phyloP scores from a whole-genome alignment of 2,329 filamentous ascomycete genomes.

The Leptodontidium sp. region DNA sequence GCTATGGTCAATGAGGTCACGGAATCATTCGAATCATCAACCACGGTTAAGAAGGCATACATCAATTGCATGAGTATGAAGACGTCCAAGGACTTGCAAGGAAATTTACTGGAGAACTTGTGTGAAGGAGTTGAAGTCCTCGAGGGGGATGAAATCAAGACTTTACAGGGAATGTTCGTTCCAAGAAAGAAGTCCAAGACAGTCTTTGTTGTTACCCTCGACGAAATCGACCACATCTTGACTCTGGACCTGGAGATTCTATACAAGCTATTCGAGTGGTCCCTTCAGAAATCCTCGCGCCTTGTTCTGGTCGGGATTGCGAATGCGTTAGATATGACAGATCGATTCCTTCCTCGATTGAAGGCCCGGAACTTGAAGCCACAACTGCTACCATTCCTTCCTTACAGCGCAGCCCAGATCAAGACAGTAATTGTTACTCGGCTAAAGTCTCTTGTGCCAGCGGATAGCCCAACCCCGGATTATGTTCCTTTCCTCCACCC shows the following conservation, averaged over 20 bases:
- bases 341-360: slow-evolving; percentile 90
- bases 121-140: slow-evolving; percentile 64
- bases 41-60: slow-evolving; percentile 72
- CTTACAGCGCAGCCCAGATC: slow-evolving; percentile 89
- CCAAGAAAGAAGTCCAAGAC: slow-evolving; percentile 62
- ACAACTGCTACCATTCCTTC: slow-evolving; percentile 87
- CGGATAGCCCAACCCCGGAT: slow-evolving; percentile 59
- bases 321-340: slow-evolving; percentile 94
- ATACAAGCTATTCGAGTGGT: slow-evolving; percentile 97
- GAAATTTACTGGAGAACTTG: slow-evolving; percentile 76
- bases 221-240: slow-evolving; percentile 94
- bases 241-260: slow-evolving; percentile 88
- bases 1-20: slow-evolving; percentile 88
- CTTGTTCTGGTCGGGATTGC: slow-evolving; percentile 91
- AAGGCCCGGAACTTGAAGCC: slow-evolving; percentile 94
- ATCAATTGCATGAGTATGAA: slow-evolving; percentile 99
- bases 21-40: slow-evolving; percentile 59
- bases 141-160: slow-evolving; percentile 72
- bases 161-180: slow-evolving; percentile 76
- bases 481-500: slow-evolving; percentile 91
- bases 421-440: slow-evolving; percentile 86
- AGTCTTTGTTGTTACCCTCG: slow-evolving; percentile 84
- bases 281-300: slow-evolving; percentile 79
- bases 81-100: slow-evolving; percentile 84
- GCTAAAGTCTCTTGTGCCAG: slow-evolving; percentile 76